These are phyloP conservation scores for Cymbidium sinense DNA, from an alignment of 106 monocot species.

Conservation along the genomic window DNA sequence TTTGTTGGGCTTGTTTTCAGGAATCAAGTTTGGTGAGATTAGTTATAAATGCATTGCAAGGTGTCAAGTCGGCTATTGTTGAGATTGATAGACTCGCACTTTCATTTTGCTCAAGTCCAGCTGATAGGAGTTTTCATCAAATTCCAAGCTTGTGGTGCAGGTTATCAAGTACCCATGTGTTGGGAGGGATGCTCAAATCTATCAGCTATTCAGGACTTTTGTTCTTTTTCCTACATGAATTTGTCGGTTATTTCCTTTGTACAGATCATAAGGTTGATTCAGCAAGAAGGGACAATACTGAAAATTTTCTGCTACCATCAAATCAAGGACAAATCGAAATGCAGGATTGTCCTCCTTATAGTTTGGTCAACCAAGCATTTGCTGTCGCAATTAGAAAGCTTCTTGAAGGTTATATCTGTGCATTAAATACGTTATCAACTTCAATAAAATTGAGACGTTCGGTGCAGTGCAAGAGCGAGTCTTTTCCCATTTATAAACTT, in stretches of 20 bases:
- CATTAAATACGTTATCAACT: slow-evolving; percentile 59
- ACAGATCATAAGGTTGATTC: slow-evolving; percentile 1
- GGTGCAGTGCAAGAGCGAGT: neutral
- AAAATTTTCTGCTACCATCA: neutral
- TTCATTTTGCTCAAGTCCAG: slow-evolving; percentile 43
- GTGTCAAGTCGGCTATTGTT: slow-evolving; percentile 55
- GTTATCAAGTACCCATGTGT: slow-evolving; percentile 44
- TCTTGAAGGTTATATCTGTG: slow-evolving; percentile 73
- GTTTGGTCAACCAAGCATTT: slow-evolving; percentile 89
- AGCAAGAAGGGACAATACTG: neutral
- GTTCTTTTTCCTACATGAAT: slow-evolving; percentile 46
- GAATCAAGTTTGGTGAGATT: slow-evolving; percentile 65
- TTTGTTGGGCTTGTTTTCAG: slow-evolving; percentile 29
- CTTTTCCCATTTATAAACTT: neutral
- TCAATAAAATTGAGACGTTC: slow-evolving; percentile 69
- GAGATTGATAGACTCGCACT: slow-evolving; percentile 55
- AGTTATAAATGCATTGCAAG: slow-evolving; percentile 66
- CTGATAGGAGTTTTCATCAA: slow-evolving; percentile 50
- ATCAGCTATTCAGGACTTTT: slow-evolving; percentile 41
- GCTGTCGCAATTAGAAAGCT: slow-evolving; percentile 65
- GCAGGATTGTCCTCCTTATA: slow-evolving; percentile 25
- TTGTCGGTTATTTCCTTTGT: slow-evolving; percentile 48
- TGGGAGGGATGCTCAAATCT: slow-evolving; percentile 64
- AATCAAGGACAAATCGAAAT: neutral
- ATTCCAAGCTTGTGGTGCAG: slow-evolving; percentile 66